A percentile compares a stretch with the other conserved stretches of the same genome.
These are phyloP conservation scores for Paramecium tetraurelia DNA, from an alignment of 73 alveolate species.

Conservation along the genomic window DNA sequence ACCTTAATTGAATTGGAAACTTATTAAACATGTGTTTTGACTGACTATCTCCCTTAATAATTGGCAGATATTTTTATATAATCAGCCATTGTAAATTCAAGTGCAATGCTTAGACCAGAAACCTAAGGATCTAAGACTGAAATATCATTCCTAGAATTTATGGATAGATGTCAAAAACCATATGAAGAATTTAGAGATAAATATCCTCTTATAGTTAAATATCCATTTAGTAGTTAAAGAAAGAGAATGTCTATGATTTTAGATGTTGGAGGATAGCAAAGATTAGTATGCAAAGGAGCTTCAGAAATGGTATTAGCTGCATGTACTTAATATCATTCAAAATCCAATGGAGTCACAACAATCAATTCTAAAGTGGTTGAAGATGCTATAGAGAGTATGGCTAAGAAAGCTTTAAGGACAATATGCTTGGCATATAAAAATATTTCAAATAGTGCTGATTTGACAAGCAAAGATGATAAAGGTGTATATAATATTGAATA, in stretches of 20 bases:
- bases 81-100: slow-evolving; percentile 27
- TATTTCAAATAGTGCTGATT: slow-evolving; percentile 57
- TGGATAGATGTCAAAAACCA: slow-evolving; percentile 5
- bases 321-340: slow-evolving; percentile 69
- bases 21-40: background rate
- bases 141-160: slow-evolving; percentile 63
- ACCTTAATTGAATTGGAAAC: slow-evolving; percentile 2
- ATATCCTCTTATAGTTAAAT: slow-evolving; percentile 6
- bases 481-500: slow-evolving; percentile 70
- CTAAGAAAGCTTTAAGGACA: slow-evolving; percentile 70
- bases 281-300: slow-evolving; percentile 79
- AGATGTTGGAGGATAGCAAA: slow-evolving; percentile 60
- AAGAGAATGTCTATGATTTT: slow-evolving; percentile 74
- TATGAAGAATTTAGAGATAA: slow-evolving; percentile 17
- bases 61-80: slow-evolving; percentile 38
- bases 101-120: slow-evolving; percentile 55
- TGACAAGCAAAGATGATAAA: slow-evolving; percentile 58
- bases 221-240: slow-evolving; percentile 79
- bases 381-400: slow-evolving; percentile 73
- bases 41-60: background rate
- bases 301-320: slow-evolving; percentile 70
- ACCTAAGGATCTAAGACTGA: slow-evolving; percentile 76
- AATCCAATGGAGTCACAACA: slow-evolving; percentile 53
- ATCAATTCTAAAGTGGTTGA: slow-evolving; percentile 58
- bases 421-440: slow-evolving; percentile 69